Evolutionary conservation across 352 stramenopile genomes (phyloP).

Genomic region (Pythium phragmitis): DNA sequence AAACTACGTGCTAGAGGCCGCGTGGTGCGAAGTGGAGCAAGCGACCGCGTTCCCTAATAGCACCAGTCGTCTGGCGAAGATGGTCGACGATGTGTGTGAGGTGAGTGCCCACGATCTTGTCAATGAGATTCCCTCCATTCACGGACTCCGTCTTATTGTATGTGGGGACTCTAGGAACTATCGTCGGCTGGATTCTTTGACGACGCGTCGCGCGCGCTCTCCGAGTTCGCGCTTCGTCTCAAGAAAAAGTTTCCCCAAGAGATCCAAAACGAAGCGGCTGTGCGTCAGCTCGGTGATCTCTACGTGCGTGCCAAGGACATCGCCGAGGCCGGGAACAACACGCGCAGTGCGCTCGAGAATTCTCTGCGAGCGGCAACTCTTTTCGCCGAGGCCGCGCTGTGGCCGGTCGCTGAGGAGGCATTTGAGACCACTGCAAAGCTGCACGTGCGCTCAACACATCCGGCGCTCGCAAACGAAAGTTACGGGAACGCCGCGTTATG

Average conservation of each 20-base stretch:
- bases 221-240: constrained; percentile 55
- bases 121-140: background rate
- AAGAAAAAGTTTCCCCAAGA: constrained; percentile 63
- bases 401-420: constrained; percentile 48
- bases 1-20: constrained; percentile 62
- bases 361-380: constrained; percentile 44
- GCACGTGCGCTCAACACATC: constrained; percentile 36
- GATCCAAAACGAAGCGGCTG: constrained; percentile 10
- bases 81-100: constrained; percentile 55
- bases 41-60: constrained; percentile 36
- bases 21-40: constrained; percentile 67
- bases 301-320: constrained; percentile 58
- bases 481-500: constrained; percentile 65
- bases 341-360: constrained; percentile 49
- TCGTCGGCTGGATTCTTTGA: constrained; percentile 61
- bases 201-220: constrained; percentile 56
- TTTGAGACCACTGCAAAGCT: constrained; percentile 59
- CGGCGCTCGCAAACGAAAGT: constrained; percentile 44
- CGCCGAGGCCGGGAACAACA: constrained; percentile 51
- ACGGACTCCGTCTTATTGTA: background rate
- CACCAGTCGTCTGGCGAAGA: constrained; percentile 39
- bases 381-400: constrained; percentile 55
- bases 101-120: constrained; percentile 15
- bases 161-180: constrained; percentile 34
- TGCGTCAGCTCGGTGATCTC: constrained; percentile 27